phyloP scores from a whole-genome alignment of 148 eudicot species.

The Arctostaphylos glauca region DNA sequence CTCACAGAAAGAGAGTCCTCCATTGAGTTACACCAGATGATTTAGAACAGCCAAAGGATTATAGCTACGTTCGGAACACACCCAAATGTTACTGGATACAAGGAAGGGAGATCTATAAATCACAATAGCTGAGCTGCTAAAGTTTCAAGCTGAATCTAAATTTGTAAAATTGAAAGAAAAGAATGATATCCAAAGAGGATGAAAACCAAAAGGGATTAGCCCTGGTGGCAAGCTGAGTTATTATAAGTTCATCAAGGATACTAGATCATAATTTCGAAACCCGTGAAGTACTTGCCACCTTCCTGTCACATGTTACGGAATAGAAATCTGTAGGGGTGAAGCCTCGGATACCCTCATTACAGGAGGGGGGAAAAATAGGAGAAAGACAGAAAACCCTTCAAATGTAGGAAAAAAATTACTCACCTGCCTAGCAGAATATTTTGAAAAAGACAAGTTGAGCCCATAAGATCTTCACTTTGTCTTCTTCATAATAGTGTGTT shows the following conservation, averaged over 20 bases:
- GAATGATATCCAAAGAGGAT: background rate
- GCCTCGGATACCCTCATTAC: background rate
- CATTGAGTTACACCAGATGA: background rate
- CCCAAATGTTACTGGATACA: slow-evolving; percentile 1
- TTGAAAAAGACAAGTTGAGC: background rate
- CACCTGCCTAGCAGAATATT: background rate
- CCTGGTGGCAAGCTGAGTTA: background rate
- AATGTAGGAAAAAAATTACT: background rate
- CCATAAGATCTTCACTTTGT: slow-evolving; percentile 1
- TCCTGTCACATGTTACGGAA: too few relatives aligned
- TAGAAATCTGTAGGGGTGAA: background rate
- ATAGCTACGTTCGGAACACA: background rate
- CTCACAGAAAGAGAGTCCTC: background rate
- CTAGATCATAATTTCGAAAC: background rate
- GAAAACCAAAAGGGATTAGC: background rate
- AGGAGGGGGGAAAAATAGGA: background rate
- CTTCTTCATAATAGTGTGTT: background rate
- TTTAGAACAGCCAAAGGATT: background rate
- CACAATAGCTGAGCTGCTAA: background rate
- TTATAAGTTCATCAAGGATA: background rate
- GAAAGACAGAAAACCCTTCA: background rate
- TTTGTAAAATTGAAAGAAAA: background rate
- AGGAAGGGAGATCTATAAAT: slow-evolving; percentile 14
- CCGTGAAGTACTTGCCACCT: background rate
- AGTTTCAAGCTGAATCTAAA: background rate